A percentile compares a stretch with the other conserved stretches of the same genome.
These are phyloP conservation scores for Tricholoma matsutake DNA, from an alignment of 768 basidiomycete genomes.

Conservation along the genomic window DNA sequence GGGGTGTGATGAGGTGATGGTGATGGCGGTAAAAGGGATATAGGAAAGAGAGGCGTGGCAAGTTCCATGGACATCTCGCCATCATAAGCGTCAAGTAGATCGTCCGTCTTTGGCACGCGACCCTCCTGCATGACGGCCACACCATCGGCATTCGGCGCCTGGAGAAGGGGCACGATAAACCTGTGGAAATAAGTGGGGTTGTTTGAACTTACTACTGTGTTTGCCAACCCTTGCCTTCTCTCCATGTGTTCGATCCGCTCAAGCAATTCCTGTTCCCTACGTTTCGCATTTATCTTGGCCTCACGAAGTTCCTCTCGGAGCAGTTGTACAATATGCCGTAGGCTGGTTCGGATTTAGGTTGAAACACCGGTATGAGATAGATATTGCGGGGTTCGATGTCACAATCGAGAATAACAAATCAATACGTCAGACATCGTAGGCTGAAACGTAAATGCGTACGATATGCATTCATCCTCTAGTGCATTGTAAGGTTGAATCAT, in stretches of 20 bases:
- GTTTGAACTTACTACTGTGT: not conserved
- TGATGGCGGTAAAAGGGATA: not conserved
- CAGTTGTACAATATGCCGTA: not conserved
- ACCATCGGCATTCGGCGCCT: not conserved
- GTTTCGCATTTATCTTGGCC: not conserved
- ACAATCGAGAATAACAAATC: not conserved
- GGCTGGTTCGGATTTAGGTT: not conserved
- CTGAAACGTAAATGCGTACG: not conserved
- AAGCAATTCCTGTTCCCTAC: not conserved
- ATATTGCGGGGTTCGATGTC: not conserved
- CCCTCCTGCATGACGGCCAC: not conserved
- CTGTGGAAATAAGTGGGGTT: not conserved
- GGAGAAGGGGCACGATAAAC: not conserved
- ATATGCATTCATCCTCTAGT: not conserved
- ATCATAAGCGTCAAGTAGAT: constrained; percentile 30
- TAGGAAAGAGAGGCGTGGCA: constrained; percentile 46
- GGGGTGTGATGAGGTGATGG: not conserved
- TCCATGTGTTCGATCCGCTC: not conserved
- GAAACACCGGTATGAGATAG: not conserved
- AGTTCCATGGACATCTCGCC: constrained; percentile 50
- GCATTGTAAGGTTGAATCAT: not conserved
- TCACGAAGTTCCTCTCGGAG: not conserved
- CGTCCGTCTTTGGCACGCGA: constrained; percentile 2
- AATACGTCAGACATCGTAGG: not conserved
- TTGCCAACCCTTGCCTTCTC: not conserved